Base-by-base conservation (phyloP, 768 basidiomycete genomes). In the Lentinula raphanica region DNA sequence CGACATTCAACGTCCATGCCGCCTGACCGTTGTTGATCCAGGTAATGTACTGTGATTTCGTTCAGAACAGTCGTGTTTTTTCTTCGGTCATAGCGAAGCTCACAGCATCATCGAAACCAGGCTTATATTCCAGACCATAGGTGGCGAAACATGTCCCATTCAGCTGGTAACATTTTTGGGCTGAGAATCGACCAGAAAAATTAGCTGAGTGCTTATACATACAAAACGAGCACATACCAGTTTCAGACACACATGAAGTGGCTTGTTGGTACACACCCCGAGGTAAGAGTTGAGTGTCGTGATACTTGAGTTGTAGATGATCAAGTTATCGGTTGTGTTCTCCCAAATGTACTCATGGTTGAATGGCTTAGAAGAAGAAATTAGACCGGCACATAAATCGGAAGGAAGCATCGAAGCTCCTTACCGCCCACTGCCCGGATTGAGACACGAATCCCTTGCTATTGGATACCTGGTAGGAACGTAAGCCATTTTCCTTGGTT, bases 21-120 rank as follows among this genome's bases (percentile, higher is more conserved):
- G 72, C 68, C 54, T 78, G 73, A 59, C 70, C 76, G 53, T 85
- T 71, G 64, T 77, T 85, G 56, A 90, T 79, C 88, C 88, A 90
- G 21, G 83, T 82, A 59, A 90, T 85, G 62, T 89, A 90, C 42
- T 68, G 48, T 53, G 23, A 19, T n/a, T 1, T 64, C 75, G 13
- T 13, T 35, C 9, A 35, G 58, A 75, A 67, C 59, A 81, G 79
- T 58, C 76, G 79, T 11, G 79, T 81, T 44, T 29, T 38, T 21
- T 48, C 49, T n/a, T 29, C 12, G 12, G n/a, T 42, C 29, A 71
- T 74, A 1, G 67, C 59, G 60, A 65, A 28, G 11, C 77, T 73
- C n/a, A 70, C 68, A 15, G 67, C 76, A 40, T 69, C 67, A 51
- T 77, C 75, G 54, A 71, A 75, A 59, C 79, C 75, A 2, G 79